Evolutionary conservation across 2,329 filamentous ascomycete species (phyloP), one percentile per base, ranked within the genome.

Genomic region (Bretziella fagacearum): DNA sequence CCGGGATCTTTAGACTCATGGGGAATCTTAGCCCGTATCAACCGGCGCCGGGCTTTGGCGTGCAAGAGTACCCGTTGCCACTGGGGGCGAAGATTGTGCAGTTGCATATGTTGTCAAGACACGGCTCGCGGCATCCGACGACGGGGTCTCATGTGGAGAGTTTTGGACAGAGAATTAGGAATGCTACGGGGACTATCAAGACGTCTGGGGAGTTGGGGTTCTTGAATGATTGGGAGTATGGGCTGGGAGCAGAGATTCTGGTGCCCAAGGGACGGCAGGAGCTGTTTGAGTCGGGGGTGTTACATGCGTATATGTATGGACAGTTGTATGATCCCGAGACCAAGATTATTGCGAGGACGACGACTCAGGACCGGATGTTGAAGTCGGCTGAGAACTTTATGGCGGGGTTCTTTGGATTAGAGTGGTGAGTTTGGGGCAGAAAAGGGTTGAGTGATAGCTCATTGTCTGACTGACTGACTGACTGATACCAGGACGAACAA

Each of bases 371-470:
- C 56, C 74, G 82, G 20, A 86, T 86, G 81, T 65, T 81, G 18
- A 78, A 85, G 58, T 79, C 72, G 32, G 81, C 81, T 2, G 81
- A 86, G 59, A 81, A 86, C 59, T 86, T 84, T 61, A 63, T 85
- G 57, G 78, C 81, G 4, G 82, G 82, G 0, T 86, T 86, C 63
- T 86, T 86, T 56, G 81, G 81, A 0, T 68, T 84, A 0, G 72
- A 79, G 40, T 86, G 81, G 67, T 68, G 55, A 26, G 61, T 45
- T 40, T 3, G 4, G 10, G 18, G 6, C n/a, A 10, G 1, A 32
- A 30, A 33, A 7, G 13, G 13, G 13, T n/a, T 33, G 36, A 22
- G 17, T 20, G 10, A 13, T 17, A 10, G 6, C 10, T 10, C 22
- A 29, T 13, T 3, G 13, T 29, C 17, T 2, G 5, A 15, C 15